Conservation (phyloP, 163 green algal species). For the Scenedesmus sp. region DNA sequence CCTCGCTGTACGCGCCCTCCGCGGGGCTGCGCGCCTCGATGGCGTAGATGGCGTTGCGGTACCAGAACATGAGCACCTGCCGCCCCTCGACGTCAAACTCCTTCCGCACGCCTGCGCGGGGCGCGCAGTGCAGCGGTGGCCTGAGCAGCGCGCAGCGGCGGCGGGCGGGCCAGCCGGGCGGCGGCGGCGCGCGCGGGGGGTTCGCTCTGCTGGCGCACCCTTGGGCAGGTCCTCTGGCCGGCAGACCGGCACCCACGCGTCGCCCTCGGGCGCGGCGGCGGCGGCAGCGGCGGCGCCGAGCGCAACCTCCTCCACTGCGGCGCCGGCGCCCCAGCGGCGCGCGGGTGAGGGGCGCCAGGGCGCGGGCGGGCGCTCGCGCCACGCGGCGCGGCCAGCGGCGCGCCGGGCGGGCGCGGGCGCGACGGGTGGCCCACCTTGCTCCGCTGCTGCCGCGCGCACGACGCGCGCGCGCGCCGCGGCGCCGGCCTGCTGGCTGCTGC, state of each 20-base stretch:
- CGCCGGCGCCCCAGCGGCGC: too few relatives aligned
- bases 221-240: conserved; percentile 88
- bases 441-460: conserved; percentile 40
- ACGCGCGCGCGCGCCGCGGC: background rate
- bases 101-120: conserved; percentile 77
- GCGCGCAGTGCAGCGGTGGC: background rate
- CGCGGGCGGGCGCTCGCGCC: too few relatives aligned
- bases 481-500: too few relatives aligned
- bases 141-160: background rate
- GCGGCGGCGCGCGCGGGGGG: too few relatives aligned
- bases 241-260: conserved; percentile 77
- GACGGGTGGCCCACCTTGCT: conserved; percentile 47
- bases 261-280: conserved; percentile 8
- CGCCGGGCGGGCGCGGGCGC: too few relatives aligned
- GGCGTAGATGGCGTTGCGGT: conserved; percentile 91
- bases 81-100: conserved; percentile 83
- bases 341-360: too few relatives aligned
- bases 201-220: conserved; percentile 52
- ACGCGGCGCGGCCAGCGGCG: too few relatives aligned
- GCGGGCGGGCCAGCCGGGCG: background rate
- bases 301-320: conserved; percentile 29
- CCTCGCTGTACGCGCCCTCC: conserved; percentile 95
- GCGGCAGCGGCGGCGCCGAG: background rate
- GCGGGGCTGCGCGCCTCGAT: conserved; percentile 90
- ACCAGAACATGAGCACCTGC: conserved; percentile 96